A percentile compares a stretch with the other conserved stretches of the same genome.
phyloP scores from a whole-genome alignment of 202 grass and related monocot genomes.

The Sporobolus alterniflorus region DNA sequence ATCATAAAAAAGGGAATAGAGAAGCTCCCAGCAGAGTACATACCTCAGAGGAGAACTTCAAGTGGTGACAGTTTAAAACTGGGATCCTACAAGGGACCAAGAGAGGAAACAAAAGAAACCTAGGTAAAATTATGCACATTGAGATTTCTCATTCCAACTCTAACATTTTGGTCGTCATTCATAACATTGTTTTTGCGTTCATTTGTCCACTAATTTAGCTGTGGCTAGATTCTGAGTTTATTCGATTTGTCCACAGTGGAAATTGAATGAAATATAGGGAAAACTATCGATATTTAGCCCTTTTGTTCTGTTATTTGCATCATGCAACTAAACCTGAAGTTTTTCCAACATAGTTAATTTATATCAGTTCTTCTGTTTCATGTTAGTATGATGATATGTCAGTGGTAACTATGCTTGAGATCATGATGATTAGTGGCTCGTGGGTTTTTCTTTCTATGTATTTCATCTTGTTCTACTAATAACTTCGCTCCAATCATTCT shows the following conservation, averaged over 20 bases:
- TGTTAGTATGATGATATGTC: not conserved
- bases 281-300: not conserved
- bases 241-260: not conserved
- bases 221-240: not conserved
- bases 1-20: conserved; percentile 62
- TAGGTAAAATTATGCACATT: conserved; percentile 9
- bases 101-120: not conserved
- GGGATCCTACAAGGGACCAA: not conserved
- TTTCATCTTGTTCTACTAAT: not conserved
- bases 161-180: not conserved
- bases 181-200: not conserved
- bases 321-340: not conserved
- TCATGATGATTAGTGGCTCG: not conserved
- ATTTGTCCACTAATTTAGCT: not conserved
- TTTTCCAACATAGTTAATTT: not conserved
- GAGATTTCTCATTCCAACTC: not conserved
- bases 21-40: conserved; percentile 50
- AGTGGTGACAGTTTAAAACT: not conserved
- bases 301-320: not conserved
- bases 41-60: not conserved
- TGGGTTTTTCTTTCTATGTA: not conserved
- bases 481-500: not conserved
- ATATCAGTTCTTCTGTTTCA: not conserved
- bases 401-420: not conserved
- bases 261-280: conserved; percentile 4